Evolutionary conservation across 805 yeast genomes (phyloP).

Genomic region (Saccharomycopsis malanga): DNA sequence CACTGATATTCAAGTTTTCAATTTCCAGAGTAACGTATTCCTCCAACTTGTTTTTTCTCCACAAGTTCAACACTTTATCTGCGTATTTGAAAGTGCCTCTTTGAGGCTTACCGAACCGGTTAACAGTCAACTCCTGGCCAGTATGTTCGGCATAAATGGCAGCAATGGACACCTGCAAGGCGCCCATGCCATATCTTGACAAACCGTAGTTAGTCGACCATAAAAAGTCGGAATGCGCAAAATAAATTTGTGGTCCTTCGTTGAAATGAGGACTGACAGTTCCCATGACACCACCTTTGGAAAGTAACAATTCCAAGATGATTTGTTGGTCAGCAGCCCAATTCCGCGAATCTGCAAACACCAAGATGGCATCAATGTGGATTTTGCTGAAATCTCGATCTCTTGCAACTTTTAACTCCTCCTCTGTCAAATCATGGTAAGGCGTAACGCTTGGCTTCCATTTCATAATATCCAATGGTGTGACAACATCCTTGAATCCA

Average conservation of each 20-base stretch:
- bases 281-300: conserved; percentile 78
- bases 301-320: conserved; percentile 69
- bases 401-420: conserved; percentile 47
- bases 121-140: conserved; percentile 70
- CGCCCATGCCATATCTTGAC: conserved; percentile 91
- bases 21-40: conserved; percentile 56
- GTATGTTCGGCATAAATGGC: conserved; percentile 81
- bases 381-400: conserved; percentile 61
- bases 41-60: conserved; percentile 75
- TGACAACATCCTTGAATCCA: conserved; percentile 77
- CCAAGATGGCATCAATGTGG: conserved; percentile 72
- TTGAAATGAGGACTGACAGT: conserved; percentile 62
- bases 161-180: conserved; percentile 80
- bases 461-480: conserved; percentile 74
- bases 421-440: conserved; percentile 70
- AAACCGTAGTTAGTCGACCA: conserved; percentile 87
- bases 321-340: conserved; percentile 94
- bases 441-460: conserved; percentile 88
- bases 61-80: conserved; percentile 61
- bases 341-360: conserved; percentile 86
- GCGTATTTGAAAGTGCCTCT: conserved; percentile 81
- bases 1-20: conserved; percentile 32
- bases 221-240: conserved; percentile 87
- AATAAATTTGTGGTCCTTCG: conserved; percentile 77
- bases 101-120: conserved; percentile 86